These are phyloP conservation scores for Achlya hypogyna DNA, from an alignment of 352 stramenopile species.

Conservation along the genomic window DNA sequence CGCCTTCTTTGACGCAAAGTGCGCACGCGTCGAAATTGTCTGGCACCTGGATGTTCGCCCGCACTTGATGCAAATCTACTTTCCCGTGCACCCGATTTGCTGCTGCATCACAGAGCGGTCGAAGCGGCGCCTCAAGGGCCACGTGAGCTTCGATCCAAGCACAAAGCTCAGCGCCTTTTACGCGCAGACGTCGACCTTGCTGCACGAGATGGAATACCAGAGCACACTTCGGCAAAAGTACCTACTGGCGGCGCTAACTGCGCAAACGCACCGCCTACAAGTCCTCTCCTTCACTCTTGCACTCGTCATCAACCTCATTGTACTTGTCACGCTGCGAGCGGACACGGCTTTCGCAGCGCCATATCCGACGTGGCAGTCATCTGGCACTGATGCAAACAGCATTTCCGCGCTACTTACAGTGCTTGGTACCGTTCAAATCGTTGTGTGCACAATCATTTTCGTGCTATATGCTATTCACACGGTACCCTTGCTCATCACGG, in stretches of 20 bases:
- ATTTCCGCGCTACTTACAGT: not conserved
- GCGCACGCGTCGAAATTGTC: conserved; percentile 53
- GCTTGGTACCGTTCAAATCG: not conserved
- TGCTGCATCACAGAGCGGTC: conserved; percentile 64
- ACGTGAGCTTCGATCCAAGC: conserved; percentile 44
- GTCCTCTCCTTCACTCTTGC: conserved; percentile 41
- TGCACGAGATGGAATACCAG: conserved; percentile 70
- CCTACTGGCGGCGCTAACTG: conserved; percentile 30
- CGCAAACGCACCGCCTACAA: conserved; percentile 40
- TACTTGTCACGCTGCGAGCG: conserved; percentile 33
- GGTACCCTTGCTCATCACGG: not conserved
- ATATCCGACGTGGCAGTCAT: not conserved
- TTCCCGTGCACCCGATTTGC: conserved; percentile 63
- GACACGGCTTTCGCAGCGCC: not conserved
- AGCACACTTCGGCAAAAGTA: conserved; percentile 33
- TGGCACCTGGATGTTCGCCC: conserved; percentile 25
- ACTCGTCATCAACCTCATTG: conserved; percentile 49
- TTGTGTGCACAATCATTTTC: not conserved
- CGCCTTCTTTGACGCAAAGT: conserved; percentile 56
- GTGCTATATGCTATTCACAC: not conserved
- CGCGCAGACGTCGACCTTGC: conserved; percentile 46
- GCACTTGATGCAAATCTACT: conserved; percentile 54
- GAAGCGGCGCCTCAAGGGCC: conserved; percentile 59
- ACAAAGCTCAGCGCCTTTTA: conserved; percentile 62
- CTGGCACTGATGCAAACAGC: not conserved